phyloP scores from a whole-genome alignment of 441 rosid species.

The Erodium chrysanthum region DNA sequence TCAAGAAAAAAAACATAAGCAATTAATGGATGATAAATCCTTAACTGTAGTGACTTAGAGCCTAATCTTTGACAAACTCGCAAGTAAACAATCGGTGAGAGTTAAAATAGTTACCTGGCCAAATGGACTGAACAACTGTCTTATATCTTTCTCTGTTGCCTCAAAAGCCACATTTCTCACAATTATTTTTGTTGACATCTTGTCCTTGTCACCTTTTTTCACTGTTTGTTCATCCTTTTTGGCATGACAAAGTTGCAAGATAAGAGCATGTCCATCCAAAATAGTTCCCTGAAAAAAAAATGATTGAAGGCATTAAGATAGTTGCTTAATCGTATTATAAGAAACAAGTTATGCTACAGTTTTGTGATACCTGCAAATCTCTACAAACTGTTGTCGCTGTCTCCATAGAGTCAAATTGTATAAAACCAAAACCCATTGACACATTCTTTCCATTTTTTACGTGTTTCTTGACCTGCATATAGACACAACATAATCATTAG shows the following conservation, averaged over 20 bases:
- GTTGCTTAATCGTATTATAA: constrained; percentile 5
- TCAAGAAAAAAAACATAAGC: background rate
- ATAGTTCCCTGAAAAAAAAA: constrained; percentile 51
- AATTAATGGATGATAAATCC: background rate
- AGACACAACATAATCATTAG: constrained; percentile 11
- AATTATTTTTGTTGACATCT: constrained; percentile 58
- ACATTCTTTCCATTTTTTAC: constrained; percentile 64
- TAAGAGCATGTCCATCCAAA: constrained; percentile 83
- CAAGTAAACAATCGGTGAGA: background rate
- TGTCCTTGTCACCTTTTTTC: constrained; percentile 50
- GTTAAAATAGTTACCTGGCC: constrained; percentile 50
- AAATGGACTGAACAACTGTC: constrained; percentile 78
- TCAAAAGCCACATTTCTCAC: constrained; percentile 86
- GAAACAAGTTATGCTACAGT: constrained; percentile 6
- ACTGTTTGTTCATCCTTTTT: constrained; percentile 46
- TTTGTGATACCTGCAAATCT: constrained; percentile 56
- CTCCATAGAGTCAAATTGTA: constrained; percentile 77
- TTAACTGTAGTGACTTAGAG: background rate
- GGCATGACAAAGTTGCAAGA: constrained; percentile 61
- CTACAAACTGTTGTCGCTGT: constrained; percentile 52
- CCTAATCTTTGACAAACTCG: background rate
- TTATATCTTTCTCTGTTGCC: constrained; percentile 79
- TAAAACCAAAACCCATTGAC: constrained; percentile 85
- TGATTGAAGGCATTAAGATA: constrained; percentile 6
- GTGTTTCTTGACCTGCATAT: constrained; percentile 66